These are phyloP conservation scores for Globisporangium camurandrum DNA, from an alignment of 352 stramenopile species.

Conservation along the genomic window DNA sequence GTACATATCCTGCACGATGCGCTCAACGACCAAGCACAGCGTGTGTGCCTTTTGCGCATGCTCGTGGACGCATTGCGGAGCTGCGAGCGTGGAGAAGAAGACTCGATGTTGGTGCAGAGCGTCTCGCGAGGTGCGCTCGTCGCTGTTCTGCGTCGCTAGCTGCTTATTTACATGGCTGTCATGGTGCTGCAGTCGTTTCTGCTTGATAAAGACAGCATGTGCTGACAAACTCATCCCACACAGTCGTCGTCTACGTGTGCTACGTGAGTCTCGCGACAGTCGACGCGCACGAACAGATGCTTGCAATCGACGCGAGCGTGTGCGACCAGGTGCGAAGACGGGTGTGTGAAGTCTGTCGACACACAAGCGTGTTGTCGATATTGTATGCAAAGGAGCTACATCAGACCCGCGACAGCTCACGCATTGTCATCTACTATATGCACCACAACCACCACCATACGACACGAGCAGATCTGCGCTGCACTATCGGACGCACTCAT, in stretches of 20 bases:
- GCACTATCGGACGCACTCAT: background rate
- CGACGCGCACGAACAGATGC: background rate
- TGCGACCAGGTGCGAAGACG: background rate
- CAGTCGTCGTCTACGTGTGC: conserved; percentile 6
- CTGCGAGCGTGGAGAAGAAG: conserved; percentile 6
- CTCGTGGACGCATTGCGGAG: conserved; percentile 1
- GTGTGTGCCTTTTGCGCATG: background rate
- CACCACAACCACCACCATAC: too few species aligned
- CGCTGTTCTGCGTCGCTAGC: background rate
- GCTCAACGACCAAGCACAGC: background rate
- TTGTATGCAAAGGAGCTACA: background rate
- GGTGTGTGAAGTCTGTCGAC: background rate
- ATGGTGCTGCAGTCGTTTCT: background rate
- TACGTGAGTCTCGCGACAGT: background rate
- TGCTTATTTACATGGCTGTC: background rate
- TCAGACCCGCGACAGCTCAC: too few species aligned
- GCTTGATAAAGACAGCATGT: too few species aligned
- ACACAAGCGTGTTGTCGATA: background rate
- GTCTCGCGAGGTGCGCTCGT: conserved; percentile 5
- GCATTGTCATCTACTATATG: too few species aligned
- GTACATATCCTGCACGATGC: background rate
- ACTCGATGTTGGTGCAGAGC: conserved; percentile 4
- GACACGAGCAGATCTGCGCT: background rate
- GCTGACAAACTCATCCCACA: background rate
- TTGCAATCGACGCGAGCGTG: background rate